phyloP scores from a whole-genome alignment of 192 early-diverging fungal genomes.

The Chytriomyces confervae region DNA sequence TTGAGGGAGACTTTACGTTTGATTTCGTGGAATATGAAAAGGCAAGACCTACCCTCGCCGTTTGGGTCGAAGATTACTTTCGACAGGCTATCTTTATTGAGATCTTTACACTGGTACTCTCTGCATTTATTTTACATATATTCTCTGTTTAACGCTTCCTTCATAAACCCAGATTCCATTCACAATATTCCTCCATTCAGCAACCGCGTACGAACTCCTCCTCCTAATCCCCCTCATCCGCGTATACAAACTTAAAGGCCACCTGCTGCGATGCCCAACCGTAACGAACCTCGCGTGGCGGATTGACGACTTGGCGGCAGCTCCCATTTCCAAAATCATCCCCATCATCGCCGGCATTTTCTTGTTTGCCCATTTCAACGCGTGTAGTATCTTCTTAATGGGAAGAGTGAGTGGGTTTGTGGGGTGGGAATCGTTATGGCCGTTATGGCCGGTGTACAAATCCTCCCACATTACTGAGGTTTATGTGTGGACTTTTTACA shows the following conservation, averaged over 20 bases:
- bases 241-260: background rate
- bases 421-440: background rate
- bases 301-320: background rate
- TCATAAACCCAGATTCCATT: background rate
- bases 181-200: background rate
- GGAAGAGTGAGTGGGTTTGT: conserved; percentile 20
- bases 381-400: conserved; percentile 12
- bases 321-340: conserved; percentile 8
- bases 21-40: conserved; percentile 16
- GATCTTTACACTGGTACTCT: conserved; percentile 3
- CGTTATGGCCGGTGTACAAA: background rate
- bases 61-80: conserved; percentile 14
- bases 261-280: conserved; percentile 2
- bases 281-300: background rate
- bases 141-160: too few species aligned
- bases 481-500: conserved; percentile 20
- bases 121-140: background rate
- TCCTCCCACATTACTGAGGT: background rate
- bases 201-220: background rate
- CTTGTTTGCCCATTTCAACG: conserved; percentile 38
- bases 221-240: conserved; percentile 5
- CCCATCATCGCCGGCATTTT: conserved; percentile 10
- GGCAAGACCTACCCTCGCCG: background rate
- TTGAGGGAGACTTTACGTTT: background rate
- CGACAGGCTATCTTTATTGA: background rate